A percentile compares a stretch with the other conserved stretches of the same genome.
These are phyloP conservation scores for Vitis vinifera DNA, from an alignment of 164 flowering plant species.

Conservation along the genomic window ASM3070453v1 NC_081805.1:27465501-27466000, in stretches of 20 bases:
- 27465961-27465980: slow-evolving; percentile 1
- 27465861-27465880: slow-evolving; percentile 84
- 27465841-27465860: slow-evolving; percentile 85
- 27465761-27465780: slow-evolving; percentile 86
- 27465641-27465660: slow-evolving; percentile 76
- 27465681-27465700: slow-evolving; percentile 67
- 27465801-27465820: slow-evolving; percentile 94
- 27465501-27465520: slow-evolving; percentile 77
- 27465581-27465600: slow-evolving; percentile 91
- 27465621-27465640: slow-evolving; percentile 75
- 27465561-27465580: slow-evolving; percentile 96
- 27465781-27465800: slow-evolving; percentile 99
- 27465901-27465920: slow-evolving; percentile 89
- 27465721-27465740: slow-evolving; percentile 93
- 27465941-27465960: slow-evolving; percentile 51
- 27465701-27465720: slow-evolving; percentile 76
- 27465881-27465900: slow-evolving; percentile 81
- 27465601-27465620: slow-evolving; percentile 83
- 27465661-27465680: slow-evolving; percentile 79
- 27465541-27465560: slow-evolving; percentile 76
- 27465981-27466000: not conserved
- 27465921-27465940: slow-evolving; percentile 79
- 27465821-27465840: slow-evolving; percentile 90
- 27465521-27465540: slow-evolving; percentile 80
- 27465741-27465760: slow-evolving; percentile 68